Conservation (phyloP, 352 stramenopile genomes). For the Pythium phragmitis region DNA sequence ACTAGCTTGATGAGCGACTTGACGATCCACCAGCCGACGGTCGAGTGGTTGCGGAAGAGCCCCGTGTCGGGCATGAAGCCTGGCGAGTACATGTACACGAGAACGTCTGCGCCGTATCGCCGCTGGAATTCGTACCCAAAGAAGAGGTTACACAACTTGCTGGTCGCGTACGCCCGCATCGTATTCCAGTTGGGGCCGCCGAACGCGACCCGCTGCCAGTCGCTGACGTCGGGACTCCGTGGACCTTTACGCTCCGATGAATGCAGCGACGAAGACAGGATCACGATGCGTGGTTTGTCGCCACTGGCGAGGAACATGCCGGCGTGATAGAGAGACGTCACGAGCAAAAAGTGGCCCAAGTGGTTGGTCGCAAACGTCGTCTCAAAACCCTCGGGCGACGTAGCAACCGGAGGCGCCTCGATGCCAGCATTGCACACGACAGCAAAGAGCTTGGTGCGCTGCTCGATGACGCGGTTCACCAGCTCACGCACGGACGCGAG, state of each 20-base stretch:
- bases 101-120: constrained; percentile 23
- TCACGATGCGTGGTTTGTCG: constrained; percentile 30
- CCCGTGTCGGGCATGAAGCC: constrained; percentile 39
- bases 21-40: constrained; percentile 27
- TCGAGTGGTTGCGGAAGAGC: constrained; percentile 38
- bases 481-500: constrained; percentile 30
- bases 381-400: constrained; percentile 34
- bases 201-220: constrained; percentile 36
- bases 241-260: constrained; percentile 16
- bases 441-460: constrained; percentile 31
- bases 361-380: constrained; percentile 45
- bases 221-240: constrained; percentile 28
- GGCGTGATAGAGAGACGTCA: constrained; percentile 28
- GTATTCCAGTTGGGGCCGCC: constrained; percentile 25
- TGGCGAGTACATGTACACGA: constrained; percentile 39
- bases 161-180: constrained; percentile 35
- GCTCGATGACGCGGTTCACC: constrained; percentile 26
- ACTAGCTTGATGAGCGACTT: constrained; percentile 34
- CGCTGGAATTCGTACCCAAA: constrained; percentile 43
- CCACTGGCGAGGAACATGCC: constrained; percentile 23
- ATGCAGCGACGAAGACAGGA: constrained; percentile 38
- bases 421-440: constrained; percentile 41
- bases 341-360: constrained; percentile 40
- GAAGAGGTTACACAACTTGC: constrained; percentile 47
- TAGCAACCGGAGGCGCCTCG: constrained; percentile 26